Evolutionary conservation across 2,329 filamentous ascomycete species (phyloP), one percentile per base, ranked within the genome.

Genomic region (Fusarium marasasianum): DNA sequence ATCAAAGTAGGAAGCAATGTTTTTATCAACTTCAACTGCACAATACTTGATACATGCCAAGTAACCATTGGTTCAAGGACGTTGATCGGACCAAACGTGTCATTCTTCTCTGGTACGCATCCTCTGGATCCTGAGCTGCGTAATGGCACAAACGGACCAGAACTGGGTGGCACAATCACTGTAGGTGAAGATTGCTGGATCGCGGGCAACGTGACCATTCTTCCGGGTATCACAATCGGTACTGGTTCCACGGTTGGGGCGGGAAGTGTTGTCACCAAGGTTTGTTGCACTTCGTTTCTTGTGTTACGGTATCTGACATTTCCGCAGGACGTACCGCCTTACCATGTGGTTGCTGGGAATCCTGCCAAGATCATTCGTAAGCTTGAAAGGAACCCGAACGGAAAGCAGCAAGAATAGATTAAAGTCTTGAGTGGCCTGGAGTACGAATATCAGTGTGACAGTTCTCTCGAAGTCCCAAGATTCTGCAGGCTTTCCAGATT

Each of bases 161-260:
- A 98, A 81, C 78, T 84, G 14, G 95, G 94, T 2, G 90, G 89
- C 75, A 89, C 92, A 15, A 93, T 98, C 70, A 87, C 85, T 40
- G 90, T 97, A 60, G 94, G 92, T 1, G 91, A 94, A 73, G 94
- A 97, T 83, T 93, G 93, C 82, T 94, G 93, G 93, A 82, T 96
- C 37, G 93, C 91, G 3, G 93, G 93, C 0, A 92, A 91, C 78
- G 91, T 90, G 10, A 89, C 86, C 29, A 89, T 97, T 24, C 84
- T 95, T 48, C 91, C 93, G 0, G 94, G 94, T 0, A 91, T 97
- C 31, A 95, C 88, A 2, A 92, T 97, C 73, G 94, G 95, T 1
- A 86, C 88, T 62, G 94, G 94, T 0, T 87, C 85, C 9, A 93
- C 91, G 0, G 87, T 97, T 69, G 95, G 94, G 2, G 94, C 95